Base-by-base conservation (phyloP, 306 rosid genomes). In the Prunus mira region DNA sequence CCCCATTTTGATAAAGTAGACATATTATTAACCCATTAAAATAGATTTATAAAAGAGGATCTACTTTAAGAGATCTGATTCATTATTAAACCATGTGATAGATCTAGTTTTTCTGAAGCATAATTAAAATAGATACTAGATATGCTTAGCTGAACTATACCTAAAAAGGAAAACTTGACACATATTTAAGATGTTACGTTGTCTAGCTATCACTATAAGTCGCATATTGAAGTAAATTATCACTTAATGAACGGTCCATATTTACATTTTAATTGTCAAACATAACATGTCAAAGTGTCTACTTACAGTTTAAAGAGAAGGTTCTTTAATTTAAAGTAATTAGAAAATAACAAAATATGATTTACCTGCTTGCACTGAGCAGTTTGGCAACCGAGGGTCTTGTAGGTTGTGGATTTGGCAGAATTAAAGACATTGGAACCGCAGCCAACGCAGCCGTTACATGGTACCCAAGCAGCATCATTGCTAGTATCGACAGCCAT, bases 401-500 rank as follows among this genome's bases (percentile, higher is more conserved):
- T 82, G 82, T 82, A 92, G 62, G 90, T 32, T 66, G 89, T 82
- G 56, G 97, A 92, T 73, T 82, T 76, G 19, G 27, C 25, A 13
- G 96, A 84, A 30, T 88, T 49, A 63, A 90, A 95, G 10, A 75
- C 75, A 5, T 72, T 67, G 2, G 87, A 58, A 0, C 93, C 76
- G 78, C 99, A 95, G 38, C 99, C 99, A 19, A 83, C 60, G 67
- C 99, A 95, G 45, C 89, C 96, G 12, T 74, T 46, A 30, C 97
- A 95, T 57, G 99, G 99, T 10, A 92, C 54, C 99, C 97, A 95
- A 1, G 97, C 97, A 52, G 86, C 91, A 78, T 95, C 99, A 58
- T 73, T 95, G 83, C 92, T 92, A 2, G 97, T 95, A 27, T 95
- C 99, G 69, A 95, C 70, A 55, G 99, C 97, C 86, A 95, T 0